phyloP scores from a whole-genome alignment of 768 basidiomycete species.

The Pleurotus salmoneostramineus region DNA sequence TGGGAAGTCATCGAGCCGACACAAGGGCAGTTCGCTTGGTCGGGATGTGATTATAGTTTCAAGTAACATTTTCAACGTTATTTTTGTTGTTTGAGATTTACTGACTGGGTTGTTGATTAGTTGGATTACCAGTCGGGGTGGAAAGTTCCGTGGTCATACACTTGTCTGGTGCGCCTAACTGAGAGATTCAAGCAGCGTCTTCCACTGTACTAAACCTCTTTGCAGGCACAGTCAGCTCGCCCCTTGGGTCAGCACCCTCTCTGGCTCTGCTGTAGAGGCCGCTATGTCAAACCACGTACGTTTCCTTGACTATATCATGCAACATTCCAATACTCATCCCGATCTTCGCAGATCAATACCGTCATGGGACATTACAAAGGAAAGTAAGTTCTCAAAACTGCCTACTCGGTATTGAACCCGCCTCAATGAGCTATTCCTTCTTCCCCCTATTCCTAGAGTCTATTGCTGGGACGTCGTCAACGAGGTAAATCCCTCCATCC shows the following conservation, averaged over 20 bases:
- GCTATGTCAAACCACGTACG: conserved; percentile 23
- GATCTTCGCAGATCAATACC: conserved; percentile 43
- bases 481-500: conserved; percentile 14
- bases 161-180: neutral
- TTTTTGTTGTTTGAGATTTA: neutral
- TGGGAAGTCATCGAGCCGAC: neutral
- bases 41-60: neutral
- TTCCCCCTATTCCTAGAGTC: neutral
- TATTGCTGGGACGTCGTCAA: conserved; percentile 39
- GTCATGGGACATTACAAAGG: conserved; percentile 53
- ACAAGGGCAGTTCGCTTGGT: neutral
- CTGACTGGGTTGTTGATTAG: neutral
- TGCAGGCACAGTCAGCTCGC: conserved; percentile 44
- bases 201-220: too few relatives aligned
- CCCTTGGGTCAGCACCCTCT: conserved; percentile 46
- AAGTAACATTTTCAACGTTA: neutral
- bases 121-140: conserved; percentile 23
- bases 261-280: conserved; percentile 42
- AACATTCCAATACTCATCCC: neutral
- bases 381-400: conserved; percentile 29
- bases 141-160: conserved; percentile 24
- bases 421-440: neutral
- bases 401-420: neutral
- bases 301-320: conserved; percentile 14
- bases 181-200: neutral